These are phyloP conservation scores for Penicillium polonicum DNA, from an alignment of 2,329 filamentous ascomycete genomes.

Conservation along the genomic window DNA sequence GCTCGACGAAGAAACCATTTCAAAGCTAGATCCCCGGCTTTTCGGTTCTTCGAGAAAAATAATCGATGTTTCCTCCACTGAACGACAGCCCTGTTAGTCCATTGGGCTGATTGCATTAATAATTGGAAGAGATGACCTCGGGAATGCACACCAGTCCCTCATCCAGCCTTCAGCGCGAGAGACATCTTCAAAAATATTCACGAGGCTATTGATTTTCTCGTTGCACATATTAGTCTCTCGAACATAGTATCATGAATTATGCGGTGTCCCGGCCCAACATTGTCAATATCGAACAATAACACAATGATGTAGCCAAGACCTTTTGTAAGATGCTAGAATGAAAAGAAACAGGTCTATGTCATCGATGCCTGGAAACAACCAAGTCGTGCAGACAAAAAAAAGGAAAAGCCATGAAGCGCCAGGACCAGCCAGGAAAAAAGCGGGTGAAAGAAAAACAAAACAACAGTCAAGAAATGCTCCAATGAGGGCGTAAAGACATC, in stretches of 20 bases:
- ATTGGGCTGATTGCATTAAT: background rate
- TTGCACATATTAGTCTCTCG: constrained; percentile 23
- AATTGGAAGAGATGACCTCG: background rate
- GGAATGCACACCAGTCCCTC: background rate
- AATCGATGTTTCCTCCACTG: background rate
- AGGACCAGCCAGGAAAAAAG: constrained; percentile 37
- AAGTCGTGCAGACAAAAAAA: constrained; percentile 22
- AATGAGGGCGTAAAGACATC: constrained; percentile 21
- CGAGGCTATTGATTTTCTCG: constrained; percentile 10
- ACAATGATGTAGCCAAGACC: constrained; percentile 10
- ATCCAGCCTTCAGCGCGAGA: background rate
- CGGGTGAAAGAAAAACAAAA: constrained; percentile 11
- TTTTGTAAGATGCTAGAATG: constrained; percentile 24
- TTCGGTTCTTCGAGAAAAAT: background rate
- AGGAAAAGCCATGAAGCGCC: constrained; percentile 34
- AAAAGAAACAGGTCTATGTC: constrained; percentile 28
- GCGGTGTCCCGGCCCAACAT: background rate
- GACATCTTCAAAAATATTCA: background rate
- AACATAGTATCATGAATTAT: constrained; percentile 21
- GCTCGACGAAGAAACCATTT: background rate
- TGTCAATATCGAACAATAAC: constrained; percentile 7
- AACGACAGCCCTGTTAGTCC: background rate
- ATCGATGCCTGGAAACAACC: constrained; percentile 18
- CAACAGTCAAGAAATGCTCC: constrained; percentile 21
- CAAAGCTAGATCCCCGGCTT: background rate